Conservation (phyloP, 768 basidiomycete genomes). For the Agaricus subrufescens region DNA sequence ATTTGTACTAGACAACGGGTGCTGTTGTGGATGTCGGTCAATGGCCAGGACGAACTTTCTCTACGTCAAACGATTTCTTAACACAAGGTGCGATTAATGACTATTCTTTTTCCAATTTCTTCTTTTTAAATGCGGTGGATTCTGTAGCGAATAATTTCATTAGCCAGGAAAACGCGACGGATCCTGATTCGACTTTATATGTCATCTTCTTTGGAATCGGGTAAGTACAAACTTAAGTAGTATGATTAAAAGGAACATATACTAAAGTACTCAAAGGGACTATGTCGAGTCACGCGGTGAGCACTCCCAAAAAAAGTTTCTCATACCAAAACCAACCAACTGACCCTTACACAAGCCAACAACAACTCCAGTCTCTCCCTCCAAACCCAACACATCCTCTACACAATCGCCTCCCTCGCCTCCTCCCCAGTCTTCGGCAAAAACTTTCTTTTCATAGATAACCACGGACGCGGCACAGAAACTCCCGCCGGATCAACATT, state of each 20-base stretch:
- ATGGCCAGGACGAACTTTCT: slow-evolving; percentile 14
- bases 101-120: not conserved
- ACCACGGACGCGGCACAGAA: slow-evolving; percentile 42
- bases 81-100: slow-evolving; percentile 18
- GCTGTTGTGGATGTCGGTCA: slow-evolving; percentile 23
- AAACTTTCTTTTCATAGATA: slow-evolving; percentile 47
- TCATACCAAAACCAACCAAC: too few species aligned
- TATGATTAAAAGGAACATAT: not conserved
- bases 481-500: slow-evolving; percentile 38
- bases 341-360: not conserved
- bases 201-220: slow-evolving; percentile 51
- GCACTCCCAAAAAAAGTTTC: not conserved
- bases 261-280: slow-evolving; percentile 26
- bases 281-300: slow-evolving; percentile 32
- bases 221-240: slow-evolving; percentile 23
- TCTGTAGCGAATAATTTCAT: slow-evolving; percentile 18
- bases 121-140: not conserved
- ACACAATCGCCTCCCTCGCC: slow-evolving; percentile 34
- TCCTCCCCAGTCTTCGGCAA: slow-evolving; percentile 42
- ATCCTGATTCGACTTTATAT: slow-evolving; percentile 43
- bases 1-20: slow-evolving; percentile 16
- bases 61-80: slow-evolving; percentile 17
- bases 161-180: slow-evolving; percentile 17
- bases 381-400: slow-evolving; percentile 27
- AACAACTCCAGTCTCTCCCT: slow-evolving; percentile 15